These are phyloP conservation scores for Zygosaccharomyces sapae DNA, from an alignment of 1,139 yeast genomes.

Conservation along the genomic window DNA sequence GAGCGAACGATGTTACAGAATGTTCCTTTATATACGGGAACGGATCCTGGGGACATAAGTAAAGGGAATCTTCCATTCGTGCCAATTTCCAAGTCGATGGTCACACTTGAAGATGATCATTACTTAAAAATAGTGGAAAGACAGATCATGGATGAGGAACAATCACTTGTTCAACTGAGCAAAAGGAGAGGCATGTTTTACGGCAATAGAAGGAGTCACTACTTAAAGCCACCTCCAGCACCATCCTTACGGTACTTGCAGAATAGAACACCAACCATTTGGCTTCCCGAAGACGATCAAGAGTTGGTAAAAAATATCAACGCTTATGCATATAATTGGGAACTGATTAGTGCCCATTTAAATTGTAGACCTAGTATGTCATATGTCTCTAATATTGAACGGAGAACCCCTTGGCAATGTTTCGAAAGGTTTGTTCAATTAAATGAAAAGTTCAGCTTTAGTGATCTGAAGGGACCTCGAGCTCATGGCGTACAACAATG, in stretches of 20 bases:
- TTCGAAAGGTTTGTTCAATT: constrained; percentile 93
- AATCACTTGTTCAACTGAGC: constrained; percentile 34
- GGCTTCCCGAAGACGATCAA: constrained; percentile 94
- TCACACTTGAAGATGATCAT: constrained; percentile 59
- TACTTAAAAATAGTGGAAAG: constrained; percentile 60
- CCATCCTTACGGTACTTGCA: constrained; percentile 77
- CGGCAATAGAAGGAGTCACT: constrained; percentile 54
- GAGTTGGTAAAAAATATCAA: constrained; percentile 74
- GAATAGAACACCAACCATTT: constrained; percentile 82
- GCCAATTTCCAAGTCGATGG: constrained; percentile 59
- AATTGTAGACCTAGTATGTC: constrained; percentile 59
- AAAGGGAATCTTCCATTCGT: constrained; percentile 36
- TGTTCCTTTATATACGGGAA: constrained; percentile 52
- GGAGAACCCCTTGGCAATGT: constrained; percentile 98
- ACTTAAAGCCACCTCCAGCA: constrained; percentile 79
- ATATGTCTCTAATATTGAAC: constrained; percentile 80
- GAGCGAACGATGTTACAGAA: constrained; percentile 54
- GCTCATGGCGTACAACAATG: constrained; percentile 84
- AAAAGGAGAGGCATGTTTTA: constrained; percentile 37
- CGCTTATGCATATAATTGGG: constrained; percentile 91
- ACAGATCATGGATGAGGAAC: constrained; percentile 43
- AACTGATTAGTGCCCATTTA: constrained; percentile 77
- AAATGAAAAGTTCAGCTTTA: constrained; percentile 78
- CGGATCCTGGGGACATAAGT: constrained; percentile 28
- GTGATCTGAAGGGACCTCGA: constrained; percentile 83